These are phyloP conservation scores for Euptelea pleiosperma DNA, from an alignment of 164 flowering plant species.

Conservation along the genomic window DNA sequence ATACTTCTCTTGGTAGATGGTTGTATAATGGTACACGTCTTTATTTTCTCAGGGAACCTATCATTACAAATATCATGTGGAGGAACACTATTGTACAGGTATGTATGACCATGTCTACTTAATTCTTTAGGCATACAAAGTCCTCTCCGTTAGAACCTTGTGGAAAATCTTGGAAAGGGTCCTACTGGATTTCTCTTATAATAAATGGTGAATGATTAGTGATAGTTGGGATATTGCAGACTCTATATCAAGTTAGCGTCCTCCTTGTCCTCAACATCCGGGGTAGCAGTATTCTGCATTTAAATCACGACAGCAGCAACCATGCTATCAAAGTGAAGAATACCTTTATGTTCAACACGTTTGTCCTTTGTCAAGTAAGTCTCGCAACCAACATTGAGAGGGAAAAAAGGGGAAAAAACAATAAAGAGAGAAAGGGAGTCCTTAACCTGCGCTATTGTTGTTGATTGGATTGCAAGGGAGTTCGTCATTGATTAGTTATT, in stretches of 20 bases:
- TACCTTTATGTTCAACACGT: constrained; percentile 85
- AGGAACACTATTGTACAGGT: constrained; percentile 90
- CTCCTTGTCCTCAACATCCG: constrained; percentile 69
- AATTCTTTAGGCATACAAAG: no score
- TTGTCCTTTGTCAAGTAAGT: constrained; percentile 87
- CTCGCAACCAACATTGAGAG: neutral
- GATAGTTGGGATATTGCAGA: constrained; percentile 42
- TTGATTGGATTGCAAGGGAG: no score
- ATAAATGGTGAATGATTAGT: neutral
- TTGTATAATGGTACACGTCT: neutral
- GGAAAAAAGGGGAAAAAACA: no score
- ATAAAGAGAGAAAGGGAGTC: no score
- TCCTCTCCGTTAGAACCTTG: no score
- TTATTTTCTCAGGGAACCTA: constrained; percentile 66
- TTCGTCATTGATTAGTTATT: no score
- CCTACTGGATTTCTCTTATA: no score
- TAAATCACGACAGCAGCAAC: constrained; percentile 22
- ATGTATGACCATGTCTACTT: no score
- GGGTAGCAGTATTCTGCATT: constrained; percentile 47
- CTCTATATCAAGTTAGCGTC: constrained; percentile 84
- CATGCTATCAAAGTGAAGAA: constrained; percentile 65
- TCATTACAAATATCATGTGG: constrained; percentile 97
- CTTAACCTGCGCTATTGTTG: no score
- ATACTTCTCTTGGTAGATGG: no score
- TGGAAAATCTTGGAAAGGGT: no score